Evolutionary conservation across 2,329 filamentous ascomycete species (phyloP).

Genomic region (Xylariaceae sp.): DNA sequence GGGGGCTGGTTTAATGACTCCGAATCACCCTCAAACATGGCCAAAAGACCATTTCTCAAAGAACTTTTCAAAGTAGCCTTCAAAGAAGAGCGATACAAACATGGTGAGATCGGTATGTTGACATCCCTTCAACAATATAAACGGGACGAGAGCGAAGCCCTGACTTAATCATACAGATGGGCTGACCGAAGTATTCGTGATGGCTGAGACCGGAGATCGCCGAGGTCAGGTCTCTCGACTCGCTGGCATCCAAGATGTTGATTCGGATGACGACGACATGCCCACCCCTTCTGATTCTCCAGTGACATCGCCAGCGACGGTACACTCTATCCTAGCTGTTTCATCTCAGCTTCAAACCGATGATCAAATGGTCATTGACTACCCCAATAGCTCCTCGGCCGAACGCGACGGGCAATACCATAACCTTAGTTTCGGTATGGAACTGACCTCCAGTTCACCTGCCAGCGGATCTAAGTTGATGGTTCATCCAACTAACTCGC

Average conservation of each 20-base stretch:
- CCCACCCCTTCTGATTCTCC: conserved; percentile 6
- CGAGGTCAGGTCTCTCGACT: conserved; percentile 2
- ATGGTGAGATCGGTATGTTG: conserved; percentile 52
- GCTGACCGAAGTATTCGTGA: conserved; percentile 12
- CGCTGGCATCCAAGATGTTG: conserved; percentile 4
- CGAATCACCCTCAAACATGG: conserved; percentile 47
- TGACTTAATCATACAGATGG: conserved; percentile 36
- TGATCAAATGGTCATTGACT: too few species aligned
- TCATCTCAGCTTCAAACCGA: too few species aligned
- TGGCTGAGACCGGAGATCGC: neutral
- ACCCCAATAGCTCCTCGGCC: too few species aligned
- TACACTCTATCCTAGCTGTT: too few species aligned
- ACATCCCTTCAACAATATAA: conserved; percentile 7
- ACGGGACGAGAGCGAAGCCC: neutral
- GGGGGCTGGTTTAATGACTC: conserved; percentile 56
- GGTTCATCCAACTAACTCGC: conserved; percentile 9
- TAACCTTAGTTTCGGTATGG: conserved; percentile 36
- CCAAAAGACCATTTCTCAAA: conserved; percentile 52
- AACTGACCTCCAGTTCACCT: conserved; percentile 38
- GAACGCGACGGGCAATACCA: too few species aligned
- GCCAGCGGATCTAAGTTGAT: conserved; percentile 22
- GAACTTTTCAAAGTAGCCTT: conserved; percentile 61
- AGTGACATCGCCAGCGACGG: too few species aligned
- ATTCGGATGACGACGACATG: conserved; percentile 2
- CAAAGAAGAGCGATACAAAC: conserved; percentile 52